phyloP scores from a whole-genome alignment of 345 rosid species.

The Euphorbia pulcherrima region DNA sequence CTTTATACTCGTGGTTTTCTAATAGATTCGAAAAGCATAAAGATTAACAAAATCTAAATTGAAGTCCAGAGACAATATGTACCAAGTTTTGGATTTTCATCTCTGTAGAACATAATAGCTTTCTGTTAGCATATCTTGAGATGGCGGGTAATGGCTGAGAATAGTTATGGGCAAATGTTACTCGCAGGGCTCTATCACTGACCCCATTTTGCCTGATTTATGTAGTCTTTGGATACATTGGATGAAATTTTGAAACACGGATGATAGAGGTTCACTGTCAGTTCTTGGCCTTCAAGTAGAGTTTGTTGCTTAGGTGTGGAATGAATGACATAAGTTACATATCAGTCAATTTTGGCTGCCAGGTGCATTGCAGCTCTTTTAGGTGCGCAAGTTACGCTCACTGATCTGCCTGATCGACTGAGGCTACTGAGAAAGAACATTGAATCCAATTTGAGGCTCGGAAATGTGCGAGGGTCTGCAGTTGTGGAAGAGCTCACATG shows the following conservation, averaged over 20 bases:
- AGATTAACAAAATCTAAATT: too few relatives aligned
- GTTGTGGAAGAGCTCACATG: slow-evolving; percentile 62
- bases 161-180: neutral
- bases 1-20: too few relatives aligned
- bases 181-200: neutral
- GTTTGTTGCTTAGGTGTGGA: neutral
- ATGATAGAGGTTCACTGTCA: neutral
- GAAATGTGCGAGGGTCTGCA: slow-evolving; percentile 56
- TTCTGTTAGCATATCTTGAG: neutral
- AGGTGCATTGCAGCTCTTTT: slow-evolving; percentile 83
- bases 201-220: neutral
- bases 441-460: slow-evolving; percentile 49
- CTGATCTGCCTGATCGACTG: slow-evolving; percentile 86
- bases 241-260: neutral
- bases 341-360: slow-evolving; percentile 18
- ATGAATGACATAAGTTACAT: neutral
- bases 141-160: neutral
- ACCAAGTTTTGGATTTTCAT: too few relatives aligned
- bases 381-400: slow-evolving; percentile 73
- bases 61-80: too few relatives aligned
- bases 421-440: slow-evolving; percentile 71
- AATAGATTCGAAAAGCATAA: too few relatives aligned
- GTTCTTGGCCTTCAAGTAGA: neutral
- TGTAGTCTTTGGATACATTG: neutral
- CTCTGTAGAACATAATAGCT: neutral